phyloP scores from a whole-genome alignment of 768 basidiomycete species.

The Lactarius evosmus region DNA sequence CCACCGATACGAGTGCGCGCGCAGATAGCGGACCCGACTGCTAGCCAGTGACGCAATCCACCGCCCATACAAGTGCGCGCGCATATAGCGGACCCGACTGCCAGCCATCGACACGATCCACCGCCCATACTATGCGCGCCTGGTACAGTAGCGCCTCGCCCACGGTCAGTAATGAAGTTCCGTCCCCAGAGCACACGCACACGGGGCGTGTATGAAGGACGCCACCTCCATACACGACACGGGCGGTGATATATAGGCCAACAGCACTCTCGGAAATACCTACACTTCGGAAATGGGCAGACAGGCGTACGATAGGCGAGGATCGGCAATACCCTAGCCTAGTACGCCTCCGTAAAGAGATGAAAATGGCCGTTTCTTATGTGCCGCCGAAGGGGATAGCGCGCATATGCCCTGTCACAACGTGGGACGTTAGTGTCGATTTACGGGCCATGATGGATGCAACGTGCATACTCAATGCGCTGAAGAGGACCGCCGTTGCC shows the following conservation, averaged over 20 bases:
- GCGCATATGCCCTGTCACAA: neutral
- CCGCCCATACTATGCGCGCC: neutral
- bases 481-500: neutral
- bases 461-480: neutral
- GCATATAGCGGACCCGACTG: neutral
- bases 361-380: neutral
- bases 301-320: neutral
- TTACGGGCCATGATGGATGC: neutral
- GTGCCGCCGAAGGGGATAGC: neutral
- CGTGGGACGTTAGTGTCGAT: neutral
- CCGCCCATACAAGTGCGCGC: constrained; percentile 1
- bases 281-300: neutral
- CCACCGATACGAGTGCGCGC: neutral
- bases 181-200: neutral
- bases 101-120: neutral
- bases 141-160: neutral
- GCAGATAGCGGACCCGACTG: neutral
- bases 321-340: neutral
- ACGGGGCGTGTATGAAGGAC: too few species aligned
- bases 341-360: neutral
- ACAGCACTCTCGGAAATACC: neutral
- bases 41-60: neutral
- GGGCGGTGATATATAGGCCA: neutral
- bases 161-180: neutral
- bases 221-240: too few species aligned